Percentiles rank a stretch among this genome's conserved stretches.
Conservation (phyloP, 805 yeast genomes). For the Candida coleopterorum region DNA sequence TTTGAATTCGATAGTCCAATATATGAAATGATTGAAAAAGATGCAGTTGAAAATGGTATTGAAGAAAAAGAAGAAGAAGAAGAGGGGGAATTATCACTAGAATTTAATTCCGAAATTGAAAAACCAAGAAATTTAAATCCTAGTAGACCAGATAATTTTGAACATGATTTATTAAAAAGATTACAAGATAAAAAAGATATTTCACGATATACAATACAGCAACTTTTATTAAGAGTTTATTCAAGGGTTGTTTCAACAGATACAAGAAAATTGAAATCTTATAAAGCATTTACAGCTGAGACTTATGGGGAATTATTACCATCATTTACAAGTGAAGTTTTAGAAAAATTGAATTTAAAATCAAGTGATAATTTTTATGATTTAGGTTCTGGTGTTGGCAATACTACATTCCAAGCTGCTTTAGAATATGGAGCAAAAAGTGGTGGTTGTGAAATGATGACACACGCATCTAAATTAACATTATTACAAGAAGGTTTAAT, state of each 20-base stretch:
- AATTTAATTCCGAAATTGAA: too few relatives aligned
- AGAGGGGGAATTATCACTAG: background rate
- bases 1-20: conserved; percentile 11
- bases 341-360: conserved; percentile 52
- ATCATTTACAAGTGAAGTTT: conserved; percentile 59
- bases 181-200: conserved; percentile 17
- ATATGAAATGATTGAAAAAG: conserved; percentile 5
- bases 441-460: conserved; percentile 90
- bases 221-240: conserved; percentile 67
- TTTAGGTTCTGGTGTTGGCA: conserved; percentile 93
- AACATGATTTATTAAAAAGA: conserved; percentile 16
- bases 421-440: conserved; percentile 76
- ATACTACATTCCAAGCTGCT: conserved; percentile 85
- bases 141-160: conserved; percentile 18
- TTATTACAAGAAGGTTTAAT: conserved; percentile 57
- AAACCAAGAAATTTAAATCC: conserved; percentile 8
- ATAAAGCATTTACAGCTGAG: conserved; percentile 83
- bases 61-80: background rate
- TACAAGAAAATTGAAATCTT: conserved; percentile 56
- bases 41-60: background rate
- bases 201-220: conserved; percentile 50
- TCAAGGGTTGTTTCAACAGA: conserved; percentile 75
- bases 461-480: conserved; percentile 69
- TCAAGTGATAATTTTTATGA: conserved; percentile 67
- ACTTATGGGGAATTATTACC: conserved; percentile 93